Percentiles rank a stretch among this genome's conserved stretches.
Evolutionary conservation across 2,329 filamentous ascomycete genomes (phyloP).

Genomic region (Aspergillus texensis): DNA sequence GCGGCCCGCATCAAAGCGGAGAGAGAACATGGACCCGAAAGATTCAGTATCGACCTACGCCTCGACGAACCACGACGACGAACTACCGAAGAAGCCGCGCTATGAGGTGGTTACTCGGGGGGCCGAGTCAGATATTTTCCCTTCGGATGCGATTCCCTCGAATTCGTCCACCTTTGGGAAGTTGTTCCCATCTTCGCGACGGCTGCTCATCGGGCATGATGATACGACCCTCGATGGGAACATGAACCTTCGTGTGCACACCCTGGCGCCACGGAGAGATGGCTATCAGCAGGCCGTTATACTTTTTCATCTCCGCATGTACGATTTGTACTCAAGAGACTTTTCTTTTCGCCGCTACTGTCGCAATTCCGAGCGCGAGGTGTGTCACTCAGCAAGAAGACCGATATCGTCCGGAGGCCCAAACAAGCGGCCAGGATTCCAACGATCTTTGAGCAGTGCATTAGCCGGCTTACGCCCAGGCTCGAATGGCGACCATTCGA

Average conservation of each 20-base stretch:
- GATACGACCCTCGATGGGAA: conserved; percentile 89
- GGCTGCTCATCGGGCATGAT: conserved; percentile 83
- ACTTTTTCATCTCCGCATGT: conserved; percentile 93
- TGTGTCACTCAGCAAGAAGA: conserved; percentile 75
- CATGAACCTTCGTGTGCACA: conserved; percentile 93
- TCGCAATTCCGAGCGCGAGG: conserved; percentile 87
- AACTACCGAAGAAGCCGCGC: conserved; percentile 52
- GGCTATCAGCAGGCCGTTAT: conserved; percentile 66
- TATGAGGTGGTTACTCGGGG: conserved; percentile 54
- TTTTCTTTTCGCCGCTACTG: conserved; percentile 92
- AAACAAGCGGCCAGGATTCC: conserved; percentile 55
- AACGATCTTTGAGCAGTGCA: conserved; percentile 63
- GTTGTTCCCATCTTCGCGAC: conserved; percentile 82
- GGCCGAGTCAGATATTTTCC: conserved; percentile 57
- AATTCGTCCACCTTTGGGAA: conserved; percentile 80
- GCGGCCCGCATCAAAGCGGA: conserved; percentile 29
- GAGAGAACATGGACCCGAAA: conserved; percentile 35
- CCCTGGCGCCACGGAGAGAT: conserved; percentile 63
- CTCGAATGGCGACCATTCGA: conserved; percentile 52
- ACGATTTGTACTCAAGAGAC: conserved; percentile 81
- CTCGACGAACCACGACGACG: conserved; percentile 67
- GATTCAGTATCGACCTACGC: conserved; percentile 78
- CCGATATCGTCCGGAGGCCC: conserved; percentile 57
- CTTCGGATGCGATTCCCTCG: conserved; percentile 71
- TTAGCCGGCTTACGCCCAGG: conserved; percentile 60